phyloP scores from a whole-genome alignment of 306 rosid genomes.

The Trifolium fragiferum region DNA sequence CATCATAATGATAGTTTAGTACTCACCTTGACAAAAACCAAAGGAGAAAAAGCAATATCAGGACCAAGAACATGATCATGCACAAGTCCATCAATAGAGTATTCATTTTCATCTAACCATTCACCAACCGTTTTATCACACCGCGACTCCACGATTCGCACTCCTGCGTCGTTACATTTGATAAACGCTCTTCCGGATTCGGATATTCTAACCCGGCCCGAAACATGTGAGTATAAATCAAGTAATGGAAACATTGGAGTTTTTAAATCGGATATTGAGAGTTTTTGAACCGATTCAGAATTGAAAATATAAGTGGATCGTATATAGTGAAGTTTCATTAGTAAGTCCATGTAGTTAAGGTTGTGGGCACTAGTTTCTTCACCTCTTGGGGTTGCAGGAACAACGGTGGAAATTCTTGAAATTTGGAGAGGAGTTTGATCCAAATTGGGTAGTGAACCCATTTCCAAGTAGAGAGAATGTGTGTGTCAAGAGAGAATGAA shows the following conservation, averaged over 20 bases:
- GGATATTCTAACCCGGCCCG: constrained; percentile 68
- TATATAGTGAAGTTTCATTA: constrained; percentile 71
- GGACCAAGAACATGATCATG: constrained; percentile 72
- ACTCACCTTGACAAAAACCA: constrained; percentile 70
- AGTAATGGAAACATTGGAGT: constrained; percentile 65
- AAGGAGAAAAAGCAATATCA: constrained; percentile 75
- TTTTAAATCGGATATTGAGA: constrained; percentile 58
- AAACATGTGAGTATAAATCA: constrained; percentile 43
- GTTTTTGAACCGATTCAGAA: constrained; percentile 52
- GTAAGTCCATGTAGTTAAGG: constrained; percentile 66
- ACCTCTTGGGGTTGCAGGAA: constrained; percentile 59
- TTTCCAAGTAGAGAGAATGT: not conserved
- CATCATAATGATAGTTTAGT: not conserved
- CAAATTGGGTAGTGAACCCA: constrained; percentile 40
- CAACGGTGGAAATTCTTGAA: constrained; percentile 63
- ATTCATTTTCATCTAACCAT: constrained; percentile 49
- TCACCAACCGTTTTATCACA: constrained; percentile 52
- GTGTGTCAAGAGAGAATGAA: too few relatives aligned
- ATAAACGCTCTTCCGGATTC: constrained; percentile 56
- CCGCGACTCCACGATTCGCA: constrained; percentile 64
- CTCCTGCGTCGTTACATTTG: constrained; percentile 83
- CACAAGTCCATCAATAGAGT: constrained; percentile 42
- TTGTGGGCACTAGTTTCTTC: constrained; percentile 44
- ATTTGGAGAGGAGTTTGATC: constrained; percentile 16
- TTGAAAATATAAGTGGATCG: constrained; percentile 64